phyloP scores from a whole-genome alignment of 2,329 filamentous ascomycete genomes.

The Mariannaea elegans region DNA sequence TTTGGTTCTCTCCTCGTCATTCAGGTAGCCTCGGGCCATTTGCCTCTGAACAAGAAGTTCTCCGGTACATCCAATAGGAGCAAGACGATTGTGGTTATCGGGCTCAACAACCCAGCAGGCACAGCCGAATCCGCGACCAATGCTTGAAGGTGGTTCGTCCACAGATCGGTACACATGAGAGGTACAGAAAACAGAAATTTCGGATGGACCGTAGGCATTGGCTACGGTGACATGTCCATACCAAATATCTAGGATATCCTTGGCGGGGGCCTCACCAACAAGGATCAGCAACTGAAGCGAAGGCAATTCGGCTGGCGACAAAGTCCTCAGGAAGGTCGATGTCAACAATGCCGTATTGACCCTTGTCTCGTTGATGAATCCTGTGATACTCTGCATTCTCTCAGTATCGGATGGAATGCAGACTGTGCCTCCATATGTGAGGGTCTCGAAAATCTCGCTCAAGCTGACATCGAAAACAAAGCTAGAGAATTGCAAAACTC shows the following conservation, averaged over 20 bases:
- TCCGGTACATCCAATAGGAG: background rate
- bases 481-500: slow-evolving; percentile 35
- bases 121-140: background rate
- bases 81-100: too few relatives aligned
- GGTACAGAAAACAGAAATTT: background rate
- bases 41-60: background rate
- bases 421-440: slow-evolving; percentile 49
- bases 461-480: slow-evolving; percentile 52
- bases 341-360: slow-evolving; percentile 1
- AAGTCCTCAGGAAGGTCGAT: slow-evolving; percentile 3
- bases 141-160: background rate
- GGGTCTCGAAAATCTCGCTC: slow-evolving; percentile 49
- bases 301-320: background rate
- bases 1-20: slow-evolving; percentile 23
- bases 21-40: background rate
- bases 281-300: background rate
- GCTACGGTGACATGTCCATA: too few relatives aligned
- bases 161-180: too few relatives aligned
- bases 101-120: too few relatives aligned
- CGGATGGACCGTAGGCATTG: background rate
- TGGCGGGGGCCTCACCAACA: background rate
- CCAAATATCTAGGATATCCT: too few relatives aligned
- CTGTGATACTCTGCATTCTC: slow-evolving; percentile 28
- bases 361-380: background rate
- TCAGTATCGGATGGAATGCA: slow-evolving; percentile 51